phyloP scores from a whole-genome alignment of 441 rosid genomes.

The Iberis amara region DNA sequence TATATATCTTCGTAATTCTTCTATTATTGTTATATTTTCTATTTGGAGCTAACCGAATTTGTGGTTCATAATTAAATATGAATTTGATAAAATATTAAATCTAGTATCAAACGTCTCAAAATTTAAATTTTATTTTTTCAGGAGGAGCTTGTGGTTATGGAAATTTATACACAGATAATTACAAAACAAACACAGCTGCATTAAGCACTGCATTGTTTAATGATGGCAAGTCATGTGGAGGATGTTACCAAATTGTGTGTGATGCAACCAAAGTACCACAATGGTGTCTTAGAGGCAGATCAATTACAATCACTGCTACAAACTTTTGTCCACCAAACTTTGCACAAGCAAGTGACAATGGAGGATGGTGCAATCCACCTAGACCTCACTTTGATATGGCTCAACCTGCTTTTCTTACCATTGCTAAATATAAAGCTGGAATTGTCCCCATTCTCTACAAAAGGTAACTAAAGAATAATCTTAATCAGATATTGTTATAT shows the following conservation, averaged over 20 bases:
- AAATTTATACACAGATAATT: constrained; percentile 47
- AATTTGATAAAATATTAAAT: too few species aligned
- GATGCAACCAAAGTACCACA: constrained; percentile 44
- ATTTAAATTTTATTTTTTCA: constrained; percentile 26
- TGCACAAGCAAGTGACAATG: constrained; percentile 47
- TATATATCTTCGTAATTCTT: too few species aligned
- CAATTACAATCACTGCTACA: constrained; percentile 58
- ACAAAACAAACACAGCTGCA: constrained; percentile 51
- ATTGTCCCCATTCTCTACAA: constrained; percentile 52
- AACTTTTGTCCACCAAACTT: constrained; percentile 70
- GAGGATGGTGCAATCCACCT: constrained; percentile 79
- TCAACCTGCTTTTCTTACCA: constrained; percentile 53
- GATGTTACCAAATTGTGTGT: constrained; percentile 52
- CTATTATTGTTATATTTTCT: too few species aligned
- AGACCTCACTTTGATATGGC: constrained; percentile 59
- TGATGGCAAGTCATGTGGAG: constrained; percentile 51
- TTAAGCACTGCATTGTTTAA: constrained; percentile 61
- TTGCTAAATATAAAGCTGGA: constrained; percentile 53
- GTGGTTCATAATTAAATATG: too few species aligned
- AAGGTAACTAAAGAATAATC: constrained; percentile 35
- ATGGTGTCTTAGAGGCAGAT: constrained; percentile 54
- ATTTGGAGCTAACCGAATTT: too few species aligned
- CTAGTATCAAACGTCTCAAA: too few species aligned
- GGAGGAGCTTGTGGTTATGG: constrained; percentile 80
- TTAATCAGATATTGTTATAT: too few species aligned